These are phyloP conservation scores for Coemansia sp. DNA, from an alignment of 192 early-diverging fungal genomes.

Conservation along the genomic window DNA sequence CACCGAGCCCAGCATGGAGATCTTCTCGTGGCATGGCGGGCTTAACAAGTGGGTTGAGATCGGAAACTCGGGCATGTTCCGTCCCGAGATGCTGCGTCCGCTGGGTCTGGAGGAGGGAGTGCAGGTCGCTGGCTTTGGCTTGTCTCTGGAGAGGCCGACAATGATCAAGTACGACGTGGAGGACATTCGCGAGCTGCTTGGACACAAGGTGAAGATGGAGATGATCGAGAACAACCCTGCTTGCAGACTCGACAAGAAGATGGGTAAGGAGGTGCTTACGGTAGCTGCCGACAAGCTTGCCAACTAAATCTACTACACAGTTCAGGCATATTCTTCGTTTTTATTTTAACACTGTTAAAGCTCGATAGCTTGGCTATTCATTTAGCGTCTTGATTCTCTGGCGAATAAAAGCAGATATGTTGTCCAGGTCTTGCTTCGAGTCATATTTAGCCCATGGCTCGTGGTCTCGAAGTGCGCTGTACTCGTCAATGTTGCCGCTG, in stretches of 20 bases:
- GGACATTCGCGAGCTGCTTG: constrained; percentile 94
- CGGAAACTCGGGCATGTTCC: constrained; percentile 99
- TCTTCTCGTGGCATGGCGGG: constrained; percentile 95
- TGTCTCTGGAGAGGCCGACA: constrained; percentile 95
- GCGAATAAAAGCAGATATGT: constrained; percentile 29
- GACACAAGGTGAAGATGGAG: constrained; percentile 91
- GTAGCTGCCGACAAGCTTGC: neutral
- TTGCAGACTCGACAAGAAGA: constrained; percentile 86
- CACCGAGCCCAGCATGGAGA: constrained; percentile 99
- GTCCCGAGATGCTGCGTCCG: constrained; percentile 97
- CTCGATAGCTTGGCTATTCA: neutral
- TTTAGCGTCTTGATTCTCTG: constrained; percentile 9
- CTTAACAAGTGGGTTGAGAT: constrained; percentile 92
- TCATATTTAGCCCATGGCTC: constrained; percentile 48
- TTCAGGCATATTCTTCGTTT: neutral
- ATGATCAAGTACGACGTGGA: constrained; percentile 97
- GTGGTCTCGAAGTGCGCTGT: constrained; percentile 52
- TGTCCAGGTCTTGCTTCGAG: constrained; percentile 28
- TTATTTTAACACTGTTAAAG: neutral
- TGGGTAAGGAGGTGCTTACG: constrained; percentile 40
- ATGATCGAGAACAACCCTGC: constrained; percentile 91
- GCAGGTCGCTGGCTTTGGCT: constrained; percentile 96
- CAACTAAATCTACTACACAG: neutral
- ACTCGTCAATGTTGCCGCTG: constrained; percentile 32
- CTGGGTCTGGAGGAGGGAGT: constrained; percentile 96